Evolutionary conservation across 345 rosid species (phyloP), one percentile per base, ranked within the genome.

Genomic region (Litchi chinensis): DNA sequence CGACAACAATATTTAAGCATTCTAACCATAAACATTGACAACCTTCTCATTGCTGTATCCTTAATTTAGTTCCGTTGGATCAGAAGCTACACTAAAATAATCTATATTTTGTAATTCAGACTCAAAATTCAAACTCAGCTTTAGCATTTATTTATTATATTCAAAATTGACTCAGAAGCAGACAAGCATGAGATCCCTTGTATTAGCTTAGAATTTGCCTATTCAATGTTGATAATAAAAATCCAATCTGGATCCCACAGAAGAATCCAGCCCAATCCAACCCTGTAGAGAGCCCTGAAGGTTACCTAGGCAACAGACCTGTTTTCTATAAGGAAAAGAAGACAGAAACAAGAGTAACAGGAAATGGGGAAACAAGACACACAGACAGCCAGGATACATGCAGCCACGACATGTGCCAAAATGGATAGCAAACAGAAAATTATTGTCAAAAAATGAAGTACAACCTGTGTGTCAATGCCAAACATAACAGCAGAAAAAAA

Each of bases 151-250:
- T 39, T 24, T n/a, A 48, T n/a, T 40, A 70, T 46, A 57, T 57
- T 28, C 8, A 8, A 32, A 18, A 32, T 54, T 32, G 10, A 21
- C 15, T 2, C 39, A 62, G 15, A 13, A 21, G 11, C 59, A 54
- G 59, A 16, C 59, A 54, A 4, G n/a, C 43, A 70, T 8, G 18
- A 18, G 69, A 65, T 26, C 44, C 19, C 59, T 24, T 26, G 22
- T n/a, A 73, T 59, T 43, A 16, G 8, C 8, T 59, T 41, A 11
- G 24, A 59, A 22, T n/a, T 40, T 3, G 28, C 12, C 6, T 56
- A 73, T 39, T 59, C 54, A 39, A 73, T 37, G 39, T 40, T 73
- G 37, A 22, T 44, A 59, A 41, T 73, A 13, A 73, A 32, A 73
- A 40, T 28, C 9, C 10, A 71, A 66, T 66, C 40, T n/a, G 10